These are phyloP conservation scores for Pigoraptor vietnamica DNA, from an alignment of 78 protist species.

Conservation along the genomic window DNA sequence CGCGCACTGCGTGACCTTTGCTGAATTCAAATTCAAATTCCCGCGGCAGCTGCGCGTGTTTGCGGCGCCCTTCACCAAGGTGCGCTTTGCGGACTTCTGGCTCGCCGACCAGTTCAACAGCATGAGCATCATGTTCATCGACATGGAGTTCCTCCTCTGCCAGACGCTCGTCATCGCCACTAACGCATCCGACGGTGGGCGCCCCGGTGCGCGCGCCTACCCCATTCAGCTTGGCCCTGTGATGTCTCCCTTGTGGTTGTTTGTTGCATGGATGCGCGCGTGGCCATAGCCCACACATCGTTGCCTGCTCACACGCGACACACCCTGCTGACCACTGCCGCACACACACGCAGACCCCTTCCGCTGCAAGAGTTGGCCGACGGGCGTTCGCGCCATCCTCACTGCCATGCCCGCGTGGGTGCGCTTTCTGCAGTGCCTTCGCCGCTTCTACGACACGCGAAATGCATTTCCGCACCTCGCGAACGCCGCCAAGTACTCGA, in stretches of 20 bases:
- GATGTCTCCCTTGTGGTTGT: no score
- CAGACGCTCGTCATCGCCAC: background rate
- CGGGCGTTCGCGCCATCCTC: background rate
- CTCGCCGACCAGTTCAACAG: constrained; percentile 30
- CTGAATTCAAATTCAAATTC: no score
- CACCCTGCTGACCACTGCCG: no score
- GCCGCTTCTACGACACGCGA: constrained; percentile 52
- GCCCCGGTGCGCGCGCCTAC: no score
- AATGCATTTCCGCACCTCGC: constrained; percentile 14
- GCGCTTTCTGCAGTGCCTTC: constrained; percentile 62
- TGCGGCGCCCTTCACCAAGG: constrained; percentile 10
- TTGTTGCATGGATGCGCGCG: background rate
- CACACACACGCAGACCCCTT: background rate
- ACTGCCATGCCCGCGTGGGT: constrained; percentile 46
- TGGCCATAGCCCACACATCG: no score
- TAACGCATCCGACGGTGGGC: background rate
- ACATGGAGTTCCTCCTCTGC: constrained; percentile 16
- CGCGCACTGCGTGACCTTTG: no score
- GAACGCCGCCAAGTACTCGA: constrained; percentile 27
- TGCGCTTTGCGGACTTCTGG: constrained; percentile 24
- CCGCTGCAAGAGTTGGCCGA: background rate
- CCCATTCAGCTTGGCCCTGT: no score
- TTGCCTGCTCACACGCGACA: no score
- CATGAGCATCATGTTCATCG: background rate
- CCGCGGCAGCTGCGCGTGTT: background rate